These are phyloP conservation scores for Irpex sp. DNA, from an alignment of 1,284 basidiomycete species.

Conservation along the genomic window DNA sequence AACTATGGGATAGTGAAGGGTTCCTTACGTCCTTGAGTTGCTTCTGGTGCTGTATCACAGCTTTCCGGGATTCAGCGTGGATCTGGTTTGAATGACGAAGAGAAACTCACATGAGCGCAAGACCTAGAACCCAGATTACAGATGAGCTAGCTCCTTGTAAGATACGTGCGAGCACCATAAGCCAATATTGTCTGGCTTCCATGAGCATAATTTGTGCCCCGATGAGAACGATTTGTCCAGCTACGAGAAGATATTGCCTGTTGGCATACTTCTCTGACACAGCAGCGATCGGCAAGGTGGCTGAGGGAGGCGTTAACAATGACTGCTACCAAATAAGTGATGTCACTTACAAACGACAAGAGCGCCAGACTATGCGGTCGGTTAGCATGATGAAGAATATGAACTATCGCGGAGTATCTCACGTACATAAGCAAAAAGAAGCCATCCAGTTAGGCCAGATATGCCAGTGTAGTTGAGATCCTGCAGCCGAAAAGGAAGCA, in stretches of 20 bases:
- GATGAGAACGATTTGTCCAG: constrained; percentile 54
- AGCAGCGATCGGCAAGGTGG: constrained; percentile 68
- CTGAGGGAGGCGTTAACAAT: constrained; percentile 29
- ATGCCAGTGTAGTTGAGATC: constrained; percentile 46
- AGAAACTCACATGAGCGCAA: constrained; percentile 60
- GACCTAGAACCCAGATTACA: constrained; percentile 73
- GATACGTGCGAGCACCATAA: constrained; percentile 71
- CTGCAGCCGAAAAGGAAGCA: constrained; percentile 73
- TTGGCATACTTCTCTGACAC: constrained; percentile 59
- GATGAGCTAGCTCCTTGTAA: constrained; percentile 73
- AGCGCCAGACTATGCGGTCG: constrained; percentile 27
- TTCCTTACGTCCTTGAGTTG: constrained; percentile 52
- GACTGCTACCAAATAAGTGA: background rate
- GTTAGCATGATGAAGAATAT: background rate
- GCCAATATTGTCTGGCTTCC: constrained; percentile 66
- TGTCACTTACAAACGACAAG: constrained; percentile 27
- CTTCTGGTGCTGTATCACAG: constrained; percentile 66
- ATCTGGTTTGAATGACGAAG: too few species aligned
- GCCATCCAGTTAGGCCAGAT: constrained; percentile 63
- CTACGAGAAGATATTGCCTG: constrained; percentile 55
- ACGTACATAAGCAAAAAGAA: constrained; percentile 62
- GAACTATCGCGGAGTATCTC: too few species aligned
- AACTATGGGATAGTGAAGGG: constrained; percentile 10
- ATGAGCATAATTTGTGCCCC: constrained; percentile 71
- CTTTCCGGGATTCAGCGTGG: constrained; percentile 27